Evolutionary conservation across 169 alveolate genomes (phyloP), one percentile per base, ranked within the genome.

Genomic region (Cryptosporidium sp.): DNA sequence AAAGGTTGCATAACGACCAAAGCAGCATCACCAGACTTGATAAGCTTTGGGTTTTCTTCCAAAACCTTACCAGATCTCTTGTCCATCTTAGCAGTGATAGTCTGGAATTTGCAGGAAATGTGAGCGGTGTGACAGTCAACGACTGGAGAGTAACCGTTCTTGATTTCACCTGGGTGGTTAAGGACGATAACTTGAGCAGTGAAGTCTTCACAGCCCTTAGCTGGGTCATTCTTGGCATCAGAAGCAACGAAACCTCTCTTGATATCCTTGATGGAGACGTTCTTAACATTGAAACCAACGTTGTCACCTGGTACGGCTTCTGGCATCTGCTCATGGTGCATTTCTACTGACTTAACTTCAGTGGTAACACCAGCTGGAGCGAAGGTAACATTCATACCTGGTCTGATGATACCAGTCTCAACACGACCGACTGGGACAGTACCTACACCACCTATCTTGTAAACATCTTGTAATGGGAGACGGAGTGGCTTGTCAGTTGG

Each of bases 401-500:
- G 97, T 93, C 96, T 97, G 91, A 98, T 94, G 73, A 96, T 86
- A 86, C 99, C 99, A 73, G 99, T 96, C 94, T 98, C 99, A 26
- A 98, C 99, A 91, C 99, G 96, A 62, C 99, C 99, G 71, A 97
- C 99, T 69, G 99, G 99, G 91, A 98, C 99, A 56, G 99, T 97
- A 91, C 99, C 99, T 87, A 97, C 96, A 94, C 99, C 99, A 84
- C 99, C 98, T 92, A 98, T 98, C 96, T 98, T 97, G 97, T 98
- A 98, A 21, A 98, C 99, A 92, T 97, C 99, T 91, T 97, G 98
- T 69, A 98, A 94, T 60, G 99, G 99, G 69, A 98, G 95, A 93
- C 99, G 96, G 86, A 98, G 96, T 37, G 99, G 99, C 94, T 97
- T 97, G 91, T 97, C 99, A 75, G 92, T 92, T 75, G 99, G 99